Conservation (phyloP, 345 rosid species). For the Pistacia atlantica region DNA sequence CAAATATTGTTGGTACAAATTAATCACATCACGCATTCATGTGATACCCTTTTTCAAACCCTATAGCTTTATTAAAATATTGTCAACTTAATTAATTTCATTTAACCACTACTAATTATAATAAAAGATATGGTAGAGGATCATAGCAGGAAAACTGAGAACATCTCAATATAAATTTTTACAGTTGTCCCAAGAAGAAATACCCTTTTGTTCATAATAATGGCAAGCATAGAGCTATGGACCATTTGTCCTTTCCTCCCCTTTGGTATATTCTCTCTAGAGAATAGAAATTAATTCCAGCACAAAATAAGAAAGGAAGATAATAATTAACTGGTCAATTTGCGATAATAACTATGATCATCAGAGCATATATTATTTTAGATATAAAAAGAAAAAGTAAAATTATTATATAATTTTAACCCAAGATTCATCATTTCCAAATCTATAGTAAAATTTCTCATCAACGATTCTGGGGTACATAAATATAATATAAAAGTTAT, state of each 20-base stretch:
- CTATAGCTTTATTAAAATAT: too few relatives aligned
- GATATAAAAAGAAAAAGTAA: neutral
- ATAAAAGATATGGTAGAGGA: neutral
- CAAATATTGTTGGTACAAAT: too few relatives aligned
- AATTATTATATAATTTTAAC: neutral
- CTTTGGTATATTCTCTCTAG: conserved; percentile 2
- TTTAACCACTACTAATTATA: too few relatives aligned
- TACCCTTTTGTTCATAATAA: neutral
- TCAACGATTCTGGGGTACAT: neutral
- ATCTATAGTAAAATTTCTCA: neutral
- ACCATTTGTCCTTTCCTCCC: conserved; percentile 14
- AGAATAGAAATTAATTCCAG: neutral
- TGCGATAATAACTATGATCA: neutral
- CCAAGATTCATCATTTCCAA: neutral
- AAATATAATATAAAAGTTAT: neutral
- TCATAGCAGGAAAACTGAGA: too few relatives aligned
- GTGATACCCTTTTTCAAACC: too few relatives aligned
- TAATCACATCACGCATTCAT: too few relatives aligned
- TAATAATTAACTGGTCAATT: neutral
- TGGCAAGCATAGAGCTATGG: neutral
- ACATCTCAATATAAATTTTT: neutral
- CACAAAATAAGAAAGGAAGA: neutral
- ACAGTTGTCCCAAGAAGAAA: neutral
- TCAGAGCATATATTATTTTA: too few relatives aligned
- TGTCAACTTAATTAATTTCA: too few relatives aligned